These are phyloP conservation scores for Ogataea trehalophila DNA, from an alignment of 805 yeast species.

Conservation along the genomic window DNA sequence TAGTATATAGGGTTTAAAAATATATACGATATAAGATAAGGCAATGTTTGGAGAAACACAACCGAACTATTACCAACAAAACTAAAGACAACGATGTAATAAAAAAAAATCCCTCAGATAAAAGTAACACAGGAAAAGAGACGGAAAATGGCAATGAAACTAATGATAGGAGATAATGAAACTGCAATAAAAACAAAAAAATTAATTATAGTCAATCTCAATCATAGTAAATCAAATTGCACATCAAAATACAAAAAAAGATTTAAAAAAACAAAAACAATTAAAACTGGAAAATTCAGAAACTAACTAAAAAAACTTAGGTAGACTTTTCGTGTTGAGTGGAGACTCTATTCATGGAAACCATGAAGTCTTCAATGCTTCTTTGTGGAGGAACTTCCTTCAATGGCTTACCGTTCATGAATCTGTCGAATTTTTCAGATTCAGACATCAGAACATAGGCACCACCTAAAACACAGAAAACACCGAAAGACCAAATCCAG, in stretches of 20 bases:
- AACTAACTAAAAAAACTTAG: slow-evolving; percentile 29
- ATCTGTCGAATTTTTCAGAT: slow-evolving; percentile 73
- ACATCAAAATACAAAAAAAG: neutral
- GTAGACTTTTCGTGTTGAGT: slow-evolving; percentile 83
- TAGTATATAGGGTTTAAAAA: no score
- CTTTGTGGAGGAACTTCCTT: slow-evolving; percentile 56
- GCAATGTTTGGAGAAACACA: no score
- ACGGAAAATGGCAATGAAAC: no score
- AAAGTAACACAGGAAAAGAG: no score
- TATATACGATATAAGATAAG: no score
- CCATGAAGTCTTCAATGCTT: slow-evolving; percentile 78
- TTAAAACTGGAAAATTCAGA: neutral
- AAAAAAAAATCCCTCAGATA: no score
- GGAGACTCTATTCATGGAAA: slow-evolving; percentile 84
- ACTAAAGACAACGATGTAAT: no score
- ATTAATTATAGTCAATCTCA: no score
- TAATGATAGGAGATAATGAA: no score
- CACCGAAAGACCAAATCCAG: slow-evolving; percentile 95
- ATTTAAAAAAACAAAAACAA: neutral
- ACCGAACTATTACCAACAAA: no score
- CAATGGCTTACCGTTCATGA: slow-evolving; percentile 75
- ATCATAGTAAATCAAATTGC: neutral
- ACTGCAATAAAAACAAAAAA: no score
- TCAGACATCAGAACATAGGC: slow-evolving; percentile 90
- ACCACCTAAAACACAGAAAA: slow-evolving; percentile 95